Evolutionary conservation across 495 filamentous ascomycete genomes (phyloP), one percentile per base, ranked within the genome.

Genomic region (Pyronema domesticum): DNA sequence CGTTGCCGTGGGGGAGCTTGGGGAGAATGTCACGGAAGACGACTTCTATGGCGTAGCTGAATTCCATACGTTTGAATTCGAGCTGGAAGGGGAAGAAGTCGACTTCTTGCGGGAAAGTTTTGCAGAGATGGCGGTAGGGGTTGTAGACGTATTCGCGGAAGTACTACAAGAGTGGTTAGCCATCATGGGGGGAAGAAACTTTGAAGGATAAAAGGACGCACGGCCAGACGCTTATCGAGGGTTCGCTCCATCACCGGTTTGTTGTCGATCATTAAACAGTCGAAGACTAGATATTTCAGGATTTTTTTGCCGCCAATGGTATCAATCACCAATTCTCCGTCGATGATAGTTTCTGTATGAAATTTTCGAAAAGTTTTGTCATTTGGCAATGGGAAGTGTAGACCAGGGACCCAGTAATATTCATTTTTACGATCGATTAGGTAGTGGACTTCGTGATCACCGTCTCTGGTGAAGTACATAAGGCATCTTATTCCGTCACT

Each of bases 391-490:
- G 91, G 91, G 65, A 96, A 91, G 67, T 94, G 86, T 44, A 95
- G 71, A 37, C 72, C 71, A 7, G 75, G 76, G n/a, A 86, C 76
- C 55, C 70, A 85, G 73, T 88, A 94, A 72, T 89, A 98, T 60
- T 95, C 86, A 68, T 98, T 96, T 71, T 84, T 89, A 58, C 91
- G 86, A 68, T 98, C 91, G 69, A 98, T 94, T 55, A 98, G 72
- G 73, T 93, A 94, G 57, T 78, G 72, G 49, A 79, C 76, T 54
- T 83, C 74, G 6, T 74, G 70, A 9, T 75, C 69, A 19, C 68
- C 70, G 18, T 74, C 72, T 19, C 69, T 63, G 56, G 84, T 83
- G 57, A 89, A 80, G 73, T 89, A 98, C 65, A 98, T 79, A 17
- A 98, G 76, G 67, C 89, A 95, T 42, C 91, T 80, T 61, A 96